A percentile compares a stretch with the other conserved stretches of the same genome.
Evolutionary conservation across 2,329 filamentous ascomycete species (phyloP).

Genomic region (Colletotrichum falcatum): DNA sequence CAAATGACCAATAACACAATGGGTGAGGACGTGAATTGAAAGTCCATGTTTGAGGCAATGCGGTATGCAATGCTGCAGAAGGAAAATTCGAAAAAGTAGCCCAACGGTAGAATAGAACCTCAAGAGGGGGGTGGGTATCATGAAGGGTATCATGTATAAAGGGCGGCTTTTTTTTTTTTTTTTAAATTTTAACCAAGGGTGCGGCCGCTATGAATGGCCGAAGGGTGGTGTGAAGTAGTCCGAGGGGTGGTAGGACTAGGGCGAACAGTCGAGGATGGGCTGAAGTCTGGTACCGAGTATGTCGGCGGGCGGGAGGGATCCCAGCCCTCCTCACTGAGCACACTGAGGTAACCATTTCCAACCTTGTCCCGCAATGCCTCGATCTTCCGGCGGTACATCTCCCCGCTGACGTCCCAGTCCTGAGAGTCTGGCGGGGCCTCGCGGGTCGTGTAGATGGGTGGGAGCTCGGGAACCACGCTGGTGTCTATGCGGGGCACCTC

Average conservation of each 20-base stretch:
- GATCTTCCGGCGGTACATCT: constrained; percentile 88
- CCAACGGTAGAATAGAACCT: constrained; percentile 39
- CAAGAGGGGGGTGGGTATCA: constrained; percentile 43
- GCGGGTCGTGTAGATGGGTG: constrained; percentile 48
- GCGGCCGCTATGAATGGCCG: constrained; percentile 66
- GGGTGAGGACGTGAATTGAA: constrained; percentile 32
- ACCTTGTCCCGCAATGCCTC: constrained; percentile 87
- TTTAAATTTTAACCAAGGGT: constrained; percentile 58
- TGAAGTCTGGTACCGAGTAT: constrained; percentile 55
- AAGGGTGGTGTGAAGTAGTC: constrained; percentile 50
- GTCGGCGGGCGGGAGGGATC: constrained; percentile 56
- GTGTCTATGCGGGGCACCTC: constrained; percentile 56
- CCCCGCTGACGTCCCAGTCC: constrained; percentile 77
- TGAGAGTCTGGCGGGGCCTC: constrained; percentile 52
- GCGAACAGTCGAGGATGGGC: constrained; percentile 52
- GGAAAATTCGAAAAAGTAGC: constrained; percentile 31
- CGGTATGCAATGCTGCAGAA: constrained; percentile 37
- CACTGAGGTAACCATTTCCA: constrained; percentile 88
- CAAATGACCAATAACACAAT: constrained; percentile 41
- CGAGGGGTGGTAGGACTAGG: constrained; percentile 52
- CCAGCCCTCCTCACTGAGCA: constrained; percentile 82
- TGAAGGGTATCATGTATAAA: constrained; percentile 43
- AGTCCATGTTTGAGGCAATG: constrained; percentile 36
- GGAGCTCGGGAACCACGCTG: constrained; percentile 49
- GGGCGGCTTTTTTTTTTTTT: constrained; percentile 24